Base-by-base conservation (phyloP, 306 rosid species). In the Cucumis hystrix region DNA sequence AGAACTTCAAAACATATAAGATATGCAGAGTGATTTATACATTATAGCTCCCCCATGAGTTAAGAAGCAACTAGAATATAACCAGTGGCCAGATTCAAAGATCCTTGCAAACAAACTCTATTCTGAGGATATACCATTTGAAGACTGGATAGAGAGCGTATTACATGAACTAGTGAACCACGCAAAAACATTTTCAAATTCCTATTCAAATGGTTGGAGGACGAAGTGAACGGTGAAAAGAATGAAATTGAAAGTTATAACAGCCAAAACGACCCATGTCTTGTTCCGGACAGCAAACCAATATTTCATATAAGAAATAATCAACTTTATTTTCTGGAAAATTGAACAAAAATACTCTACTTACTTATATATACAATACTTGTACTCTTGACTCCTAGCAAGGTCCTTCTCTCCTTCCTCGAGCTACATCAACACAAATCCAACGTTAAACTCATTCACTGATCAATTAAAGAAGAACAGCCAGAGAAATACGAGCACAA, bases 371-470 rank as follows among this genome's bases (percentile, higher is more conserved):
- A 92, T 85, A 41, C 98, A 94, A 81, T 86, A 90, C 80, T 94
- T 92, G 84, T 75, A 91, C 86, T 94, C 96, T 83, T 91, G 97
- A 78, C 96, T 76, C 64, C 98, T 90, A 79, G 68, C 16, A 10
- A 85, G 85, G 85, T 94, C 98, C 75, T 92, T 94, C 80, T 92
- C 98, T 81, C 98, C 98, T 79, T 92, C 98, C 81, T 94, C 98
- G 15, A 91, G 97, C 98, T 94, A 81, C 85, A 87, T 80, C 7
- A 81, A 41, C 54, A 80, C 58, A 82, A 8, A 30, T 64, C 30
- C 41, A 75, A 57, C 39, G 7, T 14, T 47, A 18, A 7, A 25
- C 25, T 77, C 52, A 55, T 33, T 33, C 37, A 33, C 37, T 33
- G 5, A 33, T 30, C 12, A n/a, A 28, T 56, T 45, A 9, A 69